Base-by-base conservation (phyloP, 1,139 yeast genomes). In the Candida albicans region DNA sequence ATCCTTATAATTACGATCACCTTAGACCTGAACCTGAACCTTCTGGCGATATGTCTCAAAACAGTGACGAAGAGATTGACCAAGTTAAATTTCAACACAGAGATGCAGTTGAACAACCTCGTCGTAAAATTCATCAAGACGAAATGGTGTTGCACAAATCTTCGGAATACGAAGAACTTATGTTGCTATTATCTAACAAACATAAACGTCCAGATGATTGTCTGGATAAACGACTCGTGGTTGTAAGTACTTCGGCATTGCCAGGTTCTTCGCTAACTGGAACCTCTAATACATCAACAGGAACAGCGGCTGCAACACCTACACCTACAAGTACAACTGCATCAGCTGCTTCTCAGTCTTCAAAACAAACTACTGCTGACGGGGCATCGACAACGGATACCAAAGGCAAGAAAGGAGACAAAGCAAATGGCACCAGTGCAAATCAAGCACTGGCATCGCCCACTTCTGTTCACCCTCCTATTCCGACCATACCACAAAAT, bases 111-210 rank as follows among this genome's bases (percentile, higher is more conserved):
- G 61, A 72, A 2, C 73, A 65, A 43, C 69, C 73, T 27, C 64
- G 70, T 1, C 69, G 77, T 24, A 73, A 70, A 53, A 60, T 73
- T 41, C 77, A 72, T 49, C 75, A 68, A 50, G 79, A 73, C 45
- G 76, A 70, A 54, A 56, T 72, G 55, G 64, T 70, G 4, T 55
- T 73, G 52, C 96, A 88, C 57, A 87, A 87, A 55, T 84, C 87
- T 31, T 82, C 91, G 2, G 95, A 90, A 52, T 90, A 87, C 64
- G 98, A 93, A 64, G 96, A 88, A 59, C 73, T 90, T 58, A 91
- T 93, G 98, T 65, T 73, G 45, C 62, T 73, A 40, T 61, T 73
- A 40, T 70, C 77, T 2, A 69, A 66, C 53, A 73, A 70, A 48
- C 67, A 68, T 53, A 70, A 64, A 48, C 61, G 64, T 40, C 54